Evolutionary conservation across 2,329 filamentous ascomycete genomes (phyloP), one percentile per base, ranked within the genome.

Genomic region (Cladophialophora immunda): DNA sequence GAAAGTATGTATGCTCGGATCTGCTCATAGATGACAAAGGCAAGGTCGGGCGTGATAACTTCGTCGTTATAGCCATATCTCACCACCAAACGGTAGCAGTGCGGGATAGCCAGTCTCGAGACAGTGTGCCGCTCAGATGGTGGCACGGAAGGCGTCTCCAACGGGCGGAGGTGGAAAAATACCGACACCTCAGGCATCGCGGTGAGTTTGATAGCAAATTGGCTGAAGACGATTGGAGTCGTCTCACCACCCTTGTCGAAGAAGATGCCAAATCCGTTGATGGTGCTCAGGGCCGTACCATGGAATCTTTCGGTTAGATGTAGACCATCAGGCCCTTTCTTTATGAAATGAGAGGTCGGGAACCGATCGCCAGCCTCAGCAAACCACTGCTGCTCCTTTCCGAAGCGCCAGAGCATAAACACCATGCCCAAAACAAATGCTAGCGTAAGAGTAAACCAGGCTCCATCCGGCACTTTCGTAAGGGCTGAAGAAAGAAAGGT

Each of bases 401-500:
- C 91, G 72, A 88, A 94, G 34, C 91, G 86, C 91, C 91, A 94
- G 11, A 93, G 83, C 1, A 92, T 82, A 74, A 94, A 91, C 52
- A 93, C 78, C 52, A 78, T 80, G 0, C 89, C 85, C 1, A 94
- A 83, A 8, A 91, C 79, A 2, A 82, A 80, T 0, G 90, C 84
- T 4, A 94, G 81, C 0, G 87, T 81, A 1, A 93, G 79, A 0
- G 91, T 93, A 74, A 94, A 92, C 91, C 91, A 94, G 1, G 90
- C 91, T 1, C 91, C 91, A 9, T 89, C 83, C 0, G 91, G 91
- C 0, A 94, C 88, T 75, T 94, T 94, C 56, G 83, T 88, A 0
- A 93, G 81, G 0, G 89, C 86, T 0, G 90, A 87, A 0, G 89
- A 90, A 3, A 94, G 82, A 74, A 89, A 94, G 0, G 89, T 81